Base-by-base conservation (phyloP, 106 monocot species). In the Dendrobium huoshanense region DNA sequence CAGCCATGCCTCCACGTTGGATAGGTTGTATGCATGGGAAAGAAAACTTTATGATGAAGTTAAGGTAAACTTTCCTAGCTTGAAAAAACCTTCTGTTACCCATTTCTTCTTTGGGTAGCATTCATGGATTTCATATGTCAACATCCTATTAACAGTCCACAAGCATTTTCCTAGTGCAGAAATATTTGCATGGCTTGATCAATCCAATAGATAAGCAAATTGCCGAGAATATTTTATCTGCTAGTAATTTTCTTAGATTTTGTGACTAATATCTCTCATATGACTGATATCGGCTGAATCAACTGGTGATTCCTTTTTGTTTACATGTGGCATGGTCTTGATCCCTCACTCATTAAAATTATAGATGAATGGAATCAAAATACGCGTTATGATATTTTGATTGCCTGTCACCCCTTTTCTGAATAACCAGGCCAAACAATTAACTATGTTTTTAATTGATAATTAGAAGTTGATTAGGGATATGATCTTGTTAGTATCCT, bases 31-130 rank as follows among this genome's bases (percentile, higher is more conserved):
- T 84, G 98, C 98, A 51, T 99, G 98, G 98, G 98, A 99, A 84
- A 89, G 92, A 85, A 99, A 99, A 81, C 98, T 99, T 78, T 95
- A 95, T 82, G 98, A 99, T 78, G 98, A 99, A 89, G 93, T 99
- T 41, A 99, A 99, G 98, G 98, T 90, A 83, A 77, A 49, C 8
- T 9, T 77, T 49, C 49, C 19, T 20, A 18, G 40, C 73, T 42
- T 73, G 41, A 6, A 42, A 73, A 73, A 41, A 4, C 18, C 10
- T 73, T 20, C 5, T 73, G 42, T 43, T 19, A 1, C 19, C 43
- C 41, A 43, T 31, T 75, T 75, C 74, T 43, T 72, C 72, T 72
- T 72, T n/a, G 72, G 72, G 11, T 27, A 33, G 37, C 72, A 72
- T 15, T 72, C 64, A 22, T 65, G 64, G 8, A 65, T 65, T 24